These are phyloP conservation scores for Lupinus albus DNA, from an alignment of 306 rosid species.

Conservation along the genomic window DNA sequence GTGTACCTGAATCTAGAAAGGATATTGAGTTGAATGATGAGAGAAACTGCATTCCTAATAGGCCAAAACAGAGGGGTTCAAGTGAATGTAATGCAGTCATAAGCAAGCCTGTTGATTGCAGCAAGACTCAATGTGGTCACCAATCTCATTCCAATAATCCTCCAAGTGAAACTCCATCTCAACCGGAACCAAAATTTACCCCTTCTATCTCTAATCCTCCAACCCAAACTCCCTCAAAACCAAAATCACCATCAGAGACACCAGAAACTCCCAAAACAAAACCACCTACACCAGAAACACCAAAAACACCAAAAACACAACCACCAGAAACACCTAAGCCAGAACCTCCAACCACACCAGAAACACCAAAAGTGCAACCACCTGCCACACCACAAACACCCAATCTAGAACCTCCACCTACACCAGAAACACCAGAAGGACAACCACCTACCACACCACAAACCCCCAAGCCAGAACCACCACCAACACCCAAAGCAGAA, in stretches of 20 bases:
- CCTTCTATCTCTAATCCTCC: constrained; percentile 34
- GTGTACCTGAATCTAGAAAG: constrained; percentile 46
- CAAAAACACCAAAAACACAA: too few relatives aligned
- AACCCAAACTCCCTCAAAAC: background rate
- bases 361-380: too few relatives aligned
- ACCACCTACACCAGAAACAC: too few relatives aligned
- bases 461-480: too few relatives aligned
- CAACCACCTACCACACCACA: too few relatives aligned
- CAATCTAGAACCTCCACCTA: too few relatives aligned
- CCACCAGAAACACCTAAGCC: too few relatives aligned
- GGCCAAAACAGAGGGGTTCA: constrained; percentile 57
- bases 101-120: constrained; percentile 66
- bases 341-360: too few relatives aligned
- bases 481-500: too few relatives aligned
- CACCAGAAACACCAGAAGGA: too few relatives aligned
- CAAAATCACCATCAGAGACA: background rate
- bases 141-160: constrained; percentile 7
- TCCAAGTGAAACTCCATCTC: constrained; percentile 13
- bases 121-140: constrained; percentile 61
- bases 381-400: too few relatives aligned
- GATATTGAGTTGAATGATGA: constrained; percentile 44
- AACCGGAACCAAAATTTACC: background rate
- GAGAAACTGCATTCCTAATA: constrained; percentile 60
- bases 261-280: constrained; percentile 3
- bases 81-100: constrained; percentile 51